phyloP scores from a whole-genome alignment of 2,329 filamentous ascomycete genomes.

The Aaosphaeria pasadenensis region DNA sequence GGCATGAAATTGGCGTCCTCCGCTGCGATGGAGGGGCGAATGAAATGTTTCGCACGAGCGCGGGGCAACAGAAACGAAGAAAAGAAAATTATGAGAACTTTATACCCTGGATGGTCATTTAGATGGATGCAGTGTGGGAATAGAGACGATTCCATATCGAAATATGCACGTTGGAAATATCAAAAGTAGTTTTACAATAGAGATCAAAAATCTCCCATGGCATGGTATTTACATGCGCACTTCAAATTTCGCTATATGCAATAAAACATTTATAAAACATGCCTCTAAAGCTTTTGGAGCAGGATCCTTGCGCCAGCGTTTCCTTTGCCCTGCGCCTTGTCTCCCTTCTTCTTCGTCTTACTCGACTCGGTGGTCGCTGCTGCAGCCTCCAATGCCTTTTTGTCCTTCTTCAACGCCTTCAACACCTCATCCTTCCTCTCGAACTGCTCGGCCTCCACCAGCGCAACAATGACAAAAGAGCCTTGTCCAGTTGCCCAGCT shows the following conservation, averaged over 20 bases:
- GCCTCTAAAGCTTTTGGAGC: slow-evolving; percentile 39
- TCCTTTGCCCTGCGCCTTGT: slow-evolving; percentile 33
- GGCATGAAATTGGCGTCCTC: no score
- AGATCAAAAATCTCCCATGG: no score
- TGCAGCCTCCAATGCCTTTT: slow-evolving; percentile 66
- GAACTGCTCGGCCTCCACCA: slow-evolving; percentile 73
- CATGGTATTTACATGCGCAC: neutral
- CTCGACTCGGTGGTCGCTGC: slow-evolving; percentile 30
- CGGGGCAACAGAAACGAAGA: no score
- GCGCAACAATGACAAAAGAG: slow-evolving; percentile 79
- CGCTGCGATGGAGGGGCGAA: no score
- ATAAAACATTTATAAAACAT: neutral
- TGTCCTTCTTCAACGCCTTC: slow-evolving; percentile 69
- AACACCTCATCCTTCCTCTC: slow-evolving; percentile 63
- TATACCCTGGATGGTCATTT: no score
- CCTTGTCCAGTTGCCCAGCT: slow-evolving; percentile 84
- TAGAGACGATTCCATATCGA: no score
- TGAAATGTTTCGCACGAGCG: no score
- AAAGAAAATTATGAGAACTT: no score
- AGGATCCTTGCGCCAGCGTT: slow-evolving; percentile 49
- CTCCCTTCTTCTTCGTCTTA: slow-evolving; percentile 13
- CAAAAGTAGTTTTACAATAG: no score
- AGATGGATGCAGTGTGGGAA: no score
- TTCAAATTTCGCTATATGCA: neutral
- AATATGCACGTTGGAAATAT: no score